phyloP scores from a whole-genome alignment of 2,329 filamentous ascomycete genomes.

The Albophoma yamanashiensis region DNA sequence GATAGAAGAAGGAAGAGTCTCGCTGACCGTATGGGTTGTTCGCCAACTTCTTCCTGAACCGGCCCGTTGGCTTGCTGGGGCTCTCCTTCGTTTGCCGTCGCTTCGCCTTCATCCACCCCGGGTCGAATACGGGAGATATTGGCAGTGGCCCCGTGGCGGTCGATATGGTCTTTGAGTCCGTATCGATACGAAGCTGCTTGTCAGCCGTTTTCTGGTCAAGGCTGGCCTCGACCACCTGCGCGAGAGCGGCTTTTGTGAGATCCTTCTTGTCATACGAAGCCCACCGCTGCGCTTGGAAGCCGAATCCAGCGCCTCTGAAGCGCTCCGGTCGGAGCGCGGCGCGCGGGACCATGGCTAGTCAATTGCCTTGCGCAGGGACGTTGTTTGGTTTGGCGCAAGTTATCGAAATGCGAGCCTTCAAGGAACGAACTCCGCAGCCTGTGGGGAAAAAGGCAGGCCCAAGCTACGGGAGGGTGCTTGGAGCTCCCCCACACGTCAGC shows the following conservation, averaged over 20 bases:
- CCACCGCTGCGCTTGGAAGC: slow-evolving; percentile 16
- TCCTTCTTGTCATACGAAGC: slow-evolving; percentile 18
- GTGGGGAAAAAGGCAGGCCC: neutral
- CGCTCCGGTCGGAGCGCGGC: slow-evolving; percentile 8
- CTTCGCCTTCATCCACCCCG: slow-evolving; percentile 33
- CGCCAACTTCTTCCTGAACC: slow-evolving; percentile 47
- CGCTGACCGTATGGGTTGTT: slow-evolving; percentile 54
- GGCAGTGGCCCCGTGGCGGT: slow-evolving; percentile 37
- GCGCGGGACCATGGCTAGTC: slow-evolving; percentile 16
- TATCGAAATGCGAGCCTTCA: neutral
- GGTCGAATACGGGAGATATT: slow-evolving; percentile 44
- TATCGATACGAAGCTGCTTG: slow-evolving; percentile 23
- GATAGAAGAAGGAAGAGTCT: too few species aligned
- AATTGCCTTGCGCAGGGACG: slow-evolving; percentile 6
- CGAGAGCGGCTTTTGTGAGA: slow-evolving; percentile 18
- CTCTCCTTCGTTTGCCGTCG: slow-evolving; percentile 29
- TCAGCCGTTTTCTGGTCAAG: slow-evolving; percentile 19
- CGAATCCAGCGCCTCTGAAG: slow-evolving; percentile 1
- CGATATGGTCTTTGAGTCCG: slow-evolving; percentile 28
- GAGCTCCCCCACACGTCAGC: neutral
- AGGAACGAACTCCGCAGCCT: neutral
- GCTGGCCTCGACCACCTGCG: slow-evolving; percentile 18
- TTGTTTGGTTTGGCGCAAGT: slow-evolving; percentile 1
- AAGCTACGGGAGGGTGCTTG: neutral
- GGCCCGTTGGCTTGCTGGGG: slow-evolving; percentile 19